Evolutionary conservation across 2,329 filamentous ascomycete species (phyloP).

Genomic region (Harringtonia lauricola): DNA sequence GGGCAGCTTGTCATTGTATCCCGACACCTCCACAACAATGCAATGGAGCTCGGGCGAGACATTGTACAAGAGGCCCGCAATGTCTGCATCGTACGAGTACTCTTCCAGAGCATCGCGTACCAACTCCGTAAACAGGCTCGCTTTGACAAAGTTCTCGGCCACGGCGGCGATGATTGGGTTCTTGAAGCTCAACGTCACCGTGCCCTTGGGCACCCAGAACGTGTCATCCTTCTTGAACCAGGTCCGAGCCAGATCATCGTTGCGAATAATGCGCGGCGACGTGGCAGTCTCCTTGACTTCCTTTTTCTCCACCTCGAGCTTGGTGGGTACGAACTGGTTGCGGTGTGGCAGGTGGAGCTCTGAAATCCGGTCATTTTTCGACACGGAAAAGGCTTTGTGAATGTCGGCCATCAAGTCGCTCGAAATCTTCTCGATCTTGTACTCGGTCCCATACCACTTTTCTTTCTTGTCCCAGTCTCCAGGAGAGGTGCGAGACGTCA

Average conservation of each 20-base stretch:
- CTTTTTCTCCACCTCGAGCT: constrained; percentile 90
- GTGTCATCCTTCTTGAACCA: constrained; percentile 99
- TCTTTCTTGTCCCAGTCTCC: constrained; percentile 81
- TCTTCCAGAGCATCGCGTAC: constrained; percentile 83
- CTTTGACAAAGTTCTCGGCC: constrained; percentile 67
- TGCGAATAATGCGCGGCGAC: constrained; percentile 71
- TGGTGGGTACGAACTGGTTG: constrained; percentile 92
- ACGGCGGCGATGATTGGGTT: constrained; percentile 72
- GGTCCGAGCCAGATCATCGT: constrained; percentile 67
- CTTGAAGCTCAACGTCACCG: constrained; percentile 68
- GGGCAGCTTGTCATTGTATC: constrained; percentile 93
- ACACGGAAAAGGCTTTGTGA: constrained; percentile 47
- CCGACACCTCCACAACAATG: constrained; percentile 66
- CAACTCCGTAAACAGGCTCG: constrained; percentile 70
- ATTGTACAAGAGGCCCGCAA: constrained; percentile 78
- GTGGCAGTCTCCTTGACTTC: constrained; percentile 66
- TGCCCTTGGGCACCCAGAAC: constrained; percentile 96
- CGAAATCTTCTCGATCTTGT: constrained; percentile 72
- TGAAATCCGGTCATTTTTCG: constrained; percentile 46
- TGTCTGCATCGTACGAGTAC: constrained; percentile 91
- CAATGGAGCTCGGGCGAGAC: constrained; percentile 64
- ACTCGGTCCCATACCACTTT: constrained; percentile 97
- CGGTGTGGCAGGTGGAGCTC: constrained; percentile 79
- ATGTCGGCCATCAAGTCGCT: constrained; percentile 63
- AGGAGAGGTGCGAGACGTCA: constrained; percentile 75